Evolutionary conservation across 768 basidiomycete species (phyloP).

Genomic region (Pleurotus eryngii): DNA sequence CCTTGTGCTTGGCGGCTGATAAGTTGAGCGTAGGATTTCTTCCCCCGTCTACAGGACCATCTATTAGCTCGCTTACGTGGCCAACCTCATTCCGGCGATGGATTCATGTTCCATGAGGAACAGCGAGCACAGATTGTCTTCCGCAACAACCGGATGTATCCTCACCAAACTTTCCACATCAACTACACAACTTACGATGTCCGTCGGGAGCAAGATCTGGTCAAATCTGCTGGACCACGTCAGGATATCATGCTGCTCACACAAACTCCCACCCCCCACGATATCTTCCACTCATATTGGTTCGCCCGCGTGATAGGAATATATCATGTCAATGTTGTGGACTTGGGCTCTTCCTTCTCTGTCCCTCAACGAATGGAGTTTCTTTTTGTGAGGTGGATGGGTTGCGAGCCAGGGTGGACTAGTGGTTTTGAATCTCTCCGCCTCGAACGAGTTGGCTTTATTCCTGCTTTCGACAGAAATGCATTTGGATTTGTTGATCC

Average conservation of each 20-base stretch:
- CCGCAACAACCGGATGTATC: slow-evolving; percentile 17
- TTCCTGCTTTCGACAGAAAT: slow-evolving; percentile 6
- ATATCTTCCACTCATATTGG: slow-evolving; percentile 23
- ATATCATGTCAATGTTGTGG: slow-evolving; percentile 22
- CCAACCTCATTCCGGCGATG: slow-evolving; percentile 8
- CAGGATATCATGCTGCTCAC: slow-evolving; percentile 21
- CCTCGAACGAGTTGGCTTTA: slow-evolving; percentile 3
- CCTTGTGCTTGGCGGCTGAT: no score
- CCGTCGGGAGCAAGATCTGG: slow-evolving; percentile 16
- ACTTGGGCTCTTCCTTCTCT: neutral
- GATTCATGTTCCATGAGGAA: slow-evolving; percentile 4
- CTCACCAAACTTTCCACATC: slow-evolving; percentile 16
- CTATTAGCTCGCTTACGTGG: slow-evolving; percentile 3
- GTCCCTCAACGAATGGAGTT: slow-evolving; percentile 18
- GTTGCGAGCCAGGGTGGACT: slow-evolving; percentile 8
- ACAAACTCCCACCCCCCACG: neutral
- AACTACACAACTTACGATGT: slow-evolving; percentile 32
- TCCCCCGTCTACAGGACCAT: slow-evolving; percentile 5
- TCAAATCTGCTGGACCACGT: slow-evolving; percentile 12
- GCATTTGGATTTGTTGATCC: slow-evolving; percentile 9
- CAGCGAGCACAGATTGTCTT: slow-evolving; percentile 17
- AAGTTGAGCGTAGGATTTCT: neutral
- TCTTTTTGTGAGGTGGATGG: slow-evolving; percentile 25
- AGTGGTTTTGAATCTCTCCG: neutral
- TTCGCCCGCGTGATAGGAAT: slow-evolving; percentile 27